A percentile compares a stretch with the other conserved stretches of the same genome.
Conservation (phyloP, 352 stramenopile genomes). For the Hyaloperonospora arabidopsidis region DNA sequence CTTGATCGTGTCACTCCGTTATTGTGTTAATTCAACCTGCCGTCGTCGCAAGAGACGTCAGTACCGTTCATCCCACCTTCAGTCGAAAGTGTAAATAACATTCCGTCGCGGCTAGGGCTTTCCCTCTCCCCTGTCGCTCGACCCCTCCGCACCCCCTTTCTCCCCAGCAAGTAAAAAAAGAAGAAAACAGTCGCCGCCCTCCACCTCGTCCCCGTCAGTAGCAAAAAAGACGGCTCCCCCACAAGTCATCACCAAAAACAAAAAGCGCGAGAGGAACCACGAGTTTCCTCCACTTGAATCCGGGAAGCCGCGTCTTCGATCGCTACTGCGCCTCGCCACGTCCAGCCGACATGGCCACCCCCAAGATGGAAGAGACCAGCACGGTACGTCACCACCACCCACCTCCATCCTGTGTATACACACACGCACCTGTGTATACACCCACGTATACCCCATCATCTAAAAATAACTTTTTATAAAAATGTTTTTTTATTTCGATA, state of each 20-base stretch:
- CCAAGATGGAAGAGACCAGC: slow-evolving; percentile 79
- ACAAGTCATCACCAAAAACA: too few species aligned
- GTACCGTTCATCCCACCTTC: slow-evolving; percentile 9
- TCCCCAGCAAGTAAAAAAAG: slow-evolving; percentile 7
- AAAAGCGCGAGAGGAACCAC: too few species aligned
- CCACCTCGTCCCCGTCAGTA: slow-evolving; percentile 40
- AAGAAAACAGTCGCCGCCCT: slow-evolving; percentile 12
- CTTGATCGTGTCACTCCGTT: too few species aligned
- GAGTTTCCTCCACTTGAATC: background rate
- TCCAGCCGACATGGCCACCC: slow-evolving; percentile 43
- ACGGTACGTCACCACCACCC: slow-evolving; percentile 23
- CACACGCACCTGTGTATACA: too few species aligned
- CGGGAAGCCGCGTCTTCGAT: background rate
- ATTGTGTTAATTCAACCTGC: too few species aligned
- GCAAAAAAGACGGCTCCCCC: slow-evolving; percentile 38
- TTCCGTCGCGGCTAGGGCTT: slow-evolving; percentile 19
- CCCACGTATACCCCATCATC: too few species aligned
- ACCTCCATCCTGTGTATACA: background rate
- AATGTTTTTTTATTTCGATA: background rate
- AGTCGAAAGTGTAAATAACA: slow-evolving; percentile 10
- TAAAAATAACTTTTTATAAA: too few species aligned
- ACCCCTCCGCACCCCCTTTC: slow-evolving; percentile 15
- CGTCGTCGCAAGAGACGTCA: too few species aligned
- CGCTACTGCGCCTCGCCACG: background rate
- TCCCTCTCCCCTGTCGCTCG: slow-evolving; percentile 25